These are phyloP conservation scores for Arthrobotrys sinensis DNA, from an alignment of 2,329 filamentous ascomycete species.

Conservation along the genomic window DNA sequence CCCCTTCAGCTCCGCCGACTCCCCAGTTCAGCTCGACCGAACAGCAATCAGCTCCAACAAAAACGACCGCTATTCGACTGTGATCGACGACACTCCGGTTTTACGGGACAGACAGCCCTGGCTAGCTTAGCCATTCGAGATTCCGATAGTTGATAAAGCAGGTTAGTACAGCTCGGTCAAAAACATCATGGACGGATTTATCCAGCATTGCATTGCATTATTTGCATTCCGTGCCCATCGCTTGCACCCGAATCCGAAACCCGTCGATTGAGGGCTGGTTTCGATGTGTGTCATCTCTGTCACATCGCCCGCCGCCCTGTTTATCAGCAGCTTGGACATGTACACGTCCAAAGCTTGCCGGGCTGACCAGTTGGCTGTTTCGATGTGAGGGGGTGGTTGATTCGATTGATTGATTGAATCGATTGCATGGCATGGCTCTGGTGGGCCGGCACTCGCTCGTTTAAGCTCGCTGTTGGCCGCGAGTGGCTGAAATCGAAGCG, in stretches of 20 bases:
- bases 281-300: constrained; percentile 56
- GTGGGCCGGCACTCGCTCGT: constrained; percentile 16
- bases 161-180: constrained; percentile 22
- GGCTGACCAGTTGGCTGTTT: constrained; percentile 23
- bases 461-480: constrained; percentile 12
- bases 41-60: constrained; percentile 12
- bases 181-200: constrained; percentile 28
- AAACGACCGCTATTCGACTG: constrained; percentile 9
- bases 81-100: constrained; percentile 22
- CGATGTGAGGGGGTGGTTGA: constrained; percentile 24
- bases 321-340: constrained; percentile 18
- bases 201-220: constrained; percentile 41
- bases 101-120: constrained; percentile 24
- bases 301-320: constrained; percentile 45
- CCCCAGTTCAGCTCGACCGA: constrained; percentile 1
- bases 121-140: constrained; percentile 15
- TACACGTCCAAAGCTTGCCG: constrained; percentile 4
- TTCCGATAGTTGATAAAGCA: constrained; percentile 26
- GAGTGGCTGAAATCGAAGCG: constrained; percentile 19
- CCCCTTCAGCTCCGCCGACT: constrained; percentile 1
- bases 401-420: constrained; percentile 38
- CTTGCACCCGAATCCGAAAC: constrained; percentile 58
- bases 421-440: not conserved
- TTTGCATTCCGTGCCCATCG: constrained; percentile 48
- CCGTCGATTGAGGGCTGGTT: constrained; percentile 46